Evolutionary conservation across 2,329 filamentous ascomycete genomes (phyloP), one percentile per base, ranked within the genome.

Genomic region (Aspergillus sp.): DNA sequence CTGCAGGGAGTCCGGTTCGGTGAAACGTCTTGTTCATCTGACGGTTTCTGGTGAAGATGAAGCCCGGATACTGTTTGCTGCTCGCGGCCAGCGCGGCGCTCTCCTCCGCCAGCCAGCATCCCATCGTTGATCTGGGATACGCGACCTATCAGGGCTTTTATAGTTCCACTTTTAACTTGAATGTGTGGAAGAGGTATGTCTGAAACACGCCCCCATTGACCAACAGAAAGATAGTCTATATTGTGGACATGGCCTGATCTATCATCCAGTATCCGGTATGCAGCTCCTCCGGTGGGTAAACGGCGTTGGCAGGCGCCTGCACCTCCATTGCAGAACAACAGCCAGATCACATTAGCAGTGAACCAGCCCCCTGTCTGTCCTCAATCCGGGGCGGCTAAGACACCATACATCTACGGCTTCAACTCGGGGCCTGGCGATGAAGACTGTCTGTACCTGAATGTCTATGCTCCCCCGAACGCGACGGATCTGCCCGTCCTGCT

Each of bases 181-280:
- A 83, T 59, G 69, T 76, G 27, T 83, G 76, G 72, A 80, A 77
- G 68, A 80, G 81, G 80, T 80, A 71, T 50, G 61, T 39, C n/a
- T 23, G n/a, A 21, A 36, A 36, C 32, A 36, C 10, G 10, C 41
- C 17, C 11, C 41, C n/a, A 13, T 64, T 30, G 66, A 66, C 44
- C 60, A 62, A 23, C 6, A 8, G 6, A 3, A 2, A 32, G 17
- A 53, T 19, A 7, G 17, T n/a, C n/a, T 39, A 11, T 50, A 4
- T 41, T 50, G 8, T 39, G n/a, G 10, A 49, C 41, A 21, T 23
- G 21, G 48, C 17, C 10, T 47, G n/a, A 30, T 11, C 57, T 15
- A 38, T 10, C 21, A 23, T 11, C 2, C 36, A 76, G 74, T 3
- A 74, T 77, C 50, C 74, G 74, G 32, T 77, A 73, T 64, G 74